These are phyloP conservation scores for Trichoderma lentiforme DNA, from an alignment of 2,329 filamentous ascomycete species.

Conservation along the genomic window DNA sequence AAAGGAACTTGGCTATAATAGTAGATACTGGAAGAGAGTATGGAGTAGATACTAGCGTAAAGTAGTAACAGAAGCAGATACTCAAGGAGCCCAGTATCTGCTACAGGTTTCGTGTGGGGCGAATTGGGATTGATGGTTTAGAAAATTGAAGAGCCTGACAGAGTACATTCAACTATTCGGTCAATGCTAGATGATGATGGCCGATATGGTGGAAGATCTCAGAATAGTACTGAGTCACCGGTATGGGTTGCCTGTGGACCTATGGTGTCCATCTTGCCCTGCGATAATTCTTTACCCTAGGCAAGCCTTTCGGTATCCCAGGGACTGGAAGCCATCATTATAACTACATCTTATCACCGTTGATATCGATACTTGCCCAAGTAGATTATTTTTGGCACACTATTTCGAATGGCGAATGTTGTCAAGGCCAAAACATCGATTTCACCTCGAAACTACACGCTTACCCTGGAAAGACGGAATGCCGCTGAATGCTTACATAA, in stretches of 20 bases:
- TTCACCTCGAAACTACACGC: too few relatives aligned
- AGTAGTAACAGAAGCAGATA: too few relatives aligned
- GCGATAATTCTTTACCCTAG: neutral
- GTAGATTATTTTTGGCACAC: neutral
- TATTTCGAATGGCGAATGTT: too few relatives aligned
- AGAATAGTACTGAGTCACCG: neutral
- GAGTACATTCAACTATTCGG: too few relatives aligned
- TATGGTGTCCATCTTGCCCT: accelerated
- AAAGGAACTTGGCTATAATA: neutral
- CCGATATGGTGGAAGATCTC: too few relatives aligned
- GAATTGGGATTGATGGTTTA: too few relatives aligned
- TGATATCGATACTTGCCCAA: neutral
- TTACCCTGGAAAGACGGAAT: neutral
- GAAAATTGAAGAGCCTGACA: too few relatives aligned
- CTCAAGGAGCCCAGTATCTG: too few relatives aligned
- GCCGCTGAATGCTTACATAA: neutral
- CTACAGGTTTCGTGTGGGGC: too few relatives aligned
- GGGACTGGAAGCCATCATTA: neutral
- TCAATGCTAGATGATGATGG: too few relatives aligned
- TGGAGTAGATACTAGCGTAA: neutral
- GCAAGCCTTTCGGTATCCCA: neutral
- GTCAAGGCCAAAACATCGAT: neutral
- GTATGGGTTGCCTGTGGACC: neutral
- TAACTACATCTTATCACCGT: neutral
- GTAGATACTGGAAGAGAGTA: neutral